Evolutionary conservation across 768 basidiomycete species (phyloP).

Genomic region (Hygrocybe punicea): DNA sequence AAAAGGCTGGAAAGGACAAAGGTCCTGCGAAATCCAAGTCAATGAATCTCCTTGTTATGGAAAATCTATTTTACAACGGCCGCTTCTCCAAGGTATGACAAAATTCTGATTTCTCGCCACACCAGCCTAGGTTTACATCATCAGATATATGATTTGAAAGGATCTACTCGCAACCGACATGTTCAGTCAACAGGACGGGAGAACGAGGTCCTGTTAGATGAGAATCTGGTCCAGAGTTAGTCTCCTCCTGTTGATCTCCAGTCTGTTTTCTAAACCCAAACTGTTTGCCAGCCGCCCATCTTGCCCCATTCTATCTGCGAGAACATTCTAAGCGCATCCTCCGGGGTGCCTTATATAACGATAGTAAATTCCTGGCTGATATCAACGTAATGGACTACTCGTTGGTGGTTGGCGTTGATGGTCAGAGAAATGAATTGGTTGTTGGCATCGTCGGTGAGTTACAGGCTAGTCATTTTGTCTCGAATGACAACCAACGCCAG

Average conservation of each 20-base stretch:
- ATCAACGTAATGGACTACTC: constrained; percentile 99
- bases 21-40: constrained; percentile 65
- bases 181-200: constrained; percentile 86
- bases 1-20: constrained; percentile 71
- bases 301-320: constrained; percentile 89
- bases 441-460: constrained; percentile 92
- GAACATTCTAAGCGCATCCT: constrained; percentile 94
- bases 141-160: constrained; percentile 96
- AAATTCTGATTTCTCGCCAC: constrained; percentile 33
- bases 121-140: constrained; percentile 15
- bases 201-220: constrained; percentile 93
- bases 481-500: neutral
- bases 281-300: constrained; percentile 61
- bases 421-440: constrained; percentile 82
- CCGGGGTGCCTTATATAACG: constrained; percentile 86
- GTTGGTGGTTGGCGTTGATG: constrained; percentile 90
- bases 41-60: constrained; percentile 97
- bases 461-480: neutral
- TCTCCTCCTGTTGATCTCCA: constrained; percentile 15
- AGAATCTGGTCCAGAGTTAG: constrained; percentile 90
- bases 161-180: constrained; percentile 89
- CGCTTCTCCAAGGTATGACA: constrained; percentile 76
- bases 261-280: neutral
- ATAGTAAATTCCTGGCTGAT: constrained; percentile 91
- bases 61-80: constrained; percentile 92